Conservation (phyloP, 2,329 filamentous ascomycete species). For the Talaromyces sp. region DNA sequence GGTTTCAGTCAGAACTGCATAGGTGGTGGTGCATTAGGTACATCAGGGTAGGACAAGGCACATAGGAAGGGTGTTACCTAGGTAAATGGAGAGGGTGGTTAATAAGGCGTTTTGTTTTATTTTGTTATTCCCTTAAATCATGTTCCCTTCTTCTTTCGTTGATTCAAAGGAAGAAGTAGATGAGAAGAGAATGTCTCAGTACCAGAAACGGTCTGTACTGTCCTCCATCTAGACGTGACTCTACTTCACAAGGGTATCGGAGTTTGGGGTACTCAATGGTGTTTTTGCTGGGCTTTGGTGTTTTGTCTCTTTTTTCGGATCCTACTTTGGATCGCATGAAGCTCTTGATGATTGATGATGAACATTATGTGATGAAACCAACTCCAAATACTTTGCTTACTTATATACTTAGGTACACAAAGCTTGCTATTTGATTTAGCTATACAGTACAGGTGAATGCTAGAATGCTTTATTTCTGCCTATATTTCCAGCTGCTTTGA, state of each 20-base stretch:
- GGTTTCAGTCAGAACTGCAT: background rate
- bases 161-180: background rate
- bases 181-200: background rate
- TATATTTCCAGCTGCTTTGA: background rate
- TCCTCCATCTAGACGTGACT: background rate
- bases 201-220: background rate
- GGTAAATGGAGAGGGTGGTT: background rate
- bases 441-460: constrained; percentile 5
- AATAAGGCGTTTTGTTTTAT: background rate
- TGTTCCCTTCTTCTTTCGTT: background rate
- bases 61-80: background rate
- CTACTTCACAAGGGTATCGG: background rate
- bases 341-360: constrained; percentile 1
- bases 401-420: constrained; percentile 2
- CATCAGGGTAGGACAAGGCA: background rate
- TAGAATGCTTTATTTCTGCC: background rate
- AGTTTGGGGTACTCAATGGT: background rate
- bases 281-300: background rate
- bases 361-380: constrained; percentile 1
- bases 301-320: background rate
- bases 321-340: constrained; percentile 3
- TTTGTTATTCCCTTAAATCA: background rate
- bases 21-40: background rate
- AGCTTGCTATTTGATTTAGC: background rate
- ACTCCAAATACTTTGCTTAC: background rate